phyloP scores from a whole-genome alignment of 2,329 filamentous ascomycete species.

The Hypoxylon sp. region DNA sequence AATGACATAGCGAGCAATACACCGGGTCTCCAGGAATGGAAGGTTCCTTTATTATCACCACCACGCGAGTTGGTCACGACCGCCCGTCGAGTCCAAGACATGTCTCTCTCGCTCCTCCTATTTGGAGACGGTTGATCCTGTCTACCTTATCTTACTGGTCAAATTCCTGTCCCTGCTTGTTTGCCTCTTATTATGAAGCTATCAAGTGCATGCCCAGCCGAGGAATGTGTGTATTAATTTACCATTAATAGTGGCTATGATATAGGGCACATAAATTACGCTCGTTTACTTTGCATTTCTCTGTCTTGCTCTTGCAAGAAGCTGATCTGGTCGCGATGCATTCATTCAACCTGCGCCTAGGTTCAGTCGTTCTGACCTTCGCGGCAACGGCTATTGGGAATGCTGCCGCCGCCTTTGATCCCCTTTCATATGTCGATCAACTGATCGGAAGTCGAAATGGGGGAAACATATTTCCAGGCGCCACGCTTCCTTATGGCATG shows the following conservation, averaged over 20 bases:
- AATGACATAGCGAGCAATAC: slow-evolving; percentile 32
- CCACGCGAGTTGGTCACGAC: slow-evolving; percentile 42
- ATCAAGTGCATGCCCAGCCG: slow-evolving; percentile 9
- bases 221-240: slow-evolving; percentile 40
- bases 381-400: slow-evolving; percentile 37
- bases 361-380: slow-evolving; percentile 39
- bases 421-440: slow-evolving; percentile 64
- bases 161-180: slow-evolving; percentile 29
- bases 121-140: slow-evolving; percentile 35
- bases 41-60: slow-evolving; percentile 44
- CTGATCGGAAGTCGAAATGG: slow-evolving; percentile 68
- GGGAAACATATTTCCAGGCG: slow-evolving; percentile 62
- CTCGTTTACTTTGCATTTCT: slow-evolving; percentile 24
- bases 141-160: slow-evolving; percentile 44
- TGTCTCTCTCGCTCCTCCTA: slow-evolving; percentile 43
- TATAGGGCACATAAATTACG: slow-evolving; percentile 32
- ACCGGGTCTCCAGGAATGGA: slow-evolving; percentile 49
- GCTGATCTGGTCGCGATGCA: slow-evolving; percentile 42
- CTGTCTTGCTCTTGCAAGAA: slow-evolving; percentile 28
- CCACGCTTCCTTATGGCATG: slow-evolving; percentile 59
- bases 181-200: slow-evolving; percentile 19
- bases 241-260: slow-evolving; percentile 24
- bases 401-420: slow-evolving; percentile 50
- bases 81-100: slow-evolving; percentile 43
- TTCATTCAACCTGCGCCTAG: slow-evolving; percentile 32